phyloP scores from a whole-genome alignment of 306 rosid species.

The Cicer pinnatifidum region DNA sequence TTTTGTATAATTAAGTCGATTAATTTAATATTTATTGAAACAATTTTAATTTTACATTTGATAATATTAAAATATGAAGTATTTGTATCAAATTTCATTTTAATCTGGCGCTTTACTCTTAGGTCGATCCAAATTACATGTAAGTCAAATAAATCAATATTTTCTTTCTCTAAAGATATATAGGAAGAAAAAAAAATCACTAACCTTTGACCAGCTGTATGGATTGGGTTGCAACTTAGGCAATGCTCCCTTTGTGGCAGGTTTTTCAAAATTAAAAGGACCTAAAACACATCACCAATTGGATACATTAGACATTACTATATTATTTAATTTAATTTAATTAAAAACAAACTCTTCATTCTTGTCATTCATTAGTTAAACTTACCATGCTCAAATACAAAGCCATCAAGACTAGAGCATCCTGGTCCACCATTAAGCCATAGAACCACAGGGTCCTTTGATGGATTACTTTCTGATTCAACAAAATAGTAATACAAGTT shows the following conservation, averaged over 20 bases:
- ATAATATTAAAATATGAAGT: no score
- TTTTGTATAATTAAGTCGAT: no score
- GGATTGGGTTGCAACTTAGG: constrained; percentile 44
- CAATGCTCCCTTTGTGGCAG: constrained; percentile 54
- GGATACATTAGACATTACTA: not conserved
- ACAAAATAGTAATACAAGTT: constrained; percentile 57
- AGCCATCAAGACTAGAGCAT: constrained; percentile 92
- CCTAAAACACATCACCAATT: constrained; percentile 57
- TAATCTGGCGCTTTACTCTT: no score
- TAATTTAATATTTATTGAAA: no score
- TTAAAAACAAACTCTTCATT: not conserved
- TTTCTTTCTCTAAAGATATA: not conserved
- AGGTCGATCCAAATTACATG: no score
- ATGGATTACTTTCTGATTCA: constrained; percentile 68
- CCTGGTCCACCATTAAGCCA: constrained; percentile 99
- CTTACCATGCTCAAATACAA: constrained; percentile 84
- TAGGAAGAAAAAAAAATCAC: not conserved
- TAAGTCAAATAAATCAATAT: not conserved
- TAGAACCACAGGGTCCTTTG: constrained; percentile 79
- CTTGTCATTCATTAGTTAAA: not conserved
- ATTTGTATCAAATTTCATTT: no score
- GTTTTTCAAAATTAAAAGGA: constrained; percentile 81
- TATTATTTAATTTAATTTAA: not conserved
- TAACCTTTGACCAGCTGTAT: constrained; percentile 85
- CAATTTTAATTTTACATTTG: no score